Conservation (phyloP, 2,329 filamentous ascomycete genomes). For the Dactylellina parvicollis region DNA sequence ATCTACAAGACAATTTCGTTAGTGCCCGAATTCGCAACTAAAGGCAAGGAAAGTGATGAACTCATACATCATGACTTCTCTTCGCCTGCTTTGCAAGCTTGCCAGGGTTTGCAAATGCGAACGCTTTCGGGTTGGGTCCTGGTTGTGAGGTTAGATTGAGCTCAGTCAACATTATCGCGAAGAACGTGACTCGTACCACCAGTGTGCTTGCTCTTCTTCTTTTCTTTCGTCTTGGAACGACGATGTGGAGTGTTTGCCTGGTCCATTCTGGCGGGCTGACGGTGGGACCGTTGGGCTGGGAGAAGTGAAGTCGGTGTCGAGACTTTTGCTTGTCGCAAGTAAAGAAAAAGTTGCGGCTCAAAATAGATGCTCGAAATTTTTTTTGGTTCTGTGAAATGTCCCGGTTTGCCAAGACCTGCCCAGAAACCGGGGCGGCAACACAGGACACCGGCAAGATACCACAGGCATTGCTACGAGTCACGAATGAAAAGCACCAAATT, state of each 20-base stretch:
- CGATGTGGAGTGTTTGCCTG: constrained; percentile 52
- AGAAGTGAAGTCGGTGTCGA: background rate
- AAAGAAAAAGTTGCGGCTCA: constrained; percentile 22
- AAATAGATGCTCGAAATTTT: constrained; percentile 3
- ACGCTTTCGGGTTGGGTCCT: constrained; percentile 89
- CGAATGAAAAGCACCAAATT: too few relatives aligned
- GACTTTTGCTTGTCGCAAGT: constrained; percentile 9
- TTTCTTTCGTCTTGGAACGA: constrained; percentile 35
- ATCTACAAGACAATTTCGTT: constrained; percentile 67
- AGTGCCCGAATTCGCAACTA: background rate
- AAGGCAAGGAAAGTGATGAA: background rate
- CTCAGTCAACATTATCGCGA: background rate
- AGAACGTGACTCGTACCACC: constrained; percentile 65
- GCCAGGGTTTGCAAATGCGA: constrained; percentile 83
- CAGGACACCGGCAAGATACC: too few relatives aligned
- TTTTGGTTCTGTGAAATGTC: constrained; percentile 24
- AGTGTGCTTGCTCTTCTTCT: constrained; percentile 61
- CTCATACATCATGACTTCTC: constrained; percentile 74
- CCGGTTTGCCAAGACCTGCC: constrained; percentile 15
- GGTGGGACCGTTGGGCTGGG: background rate
- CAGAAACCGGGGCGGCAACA: background rate
- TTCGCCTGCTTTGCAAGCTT: constrained; percentile 79
- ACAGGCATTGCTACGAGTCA: too few relatives aligned
- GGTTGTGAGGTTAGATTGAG: constrained; percentile 53
- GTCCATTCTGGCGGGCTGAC: constrained; percentile 33